Evolutionary conservation across 2,329 filamentous ascomycete genomes (phyloP).

Genomic region (Fusarium scirpi): DNA sequence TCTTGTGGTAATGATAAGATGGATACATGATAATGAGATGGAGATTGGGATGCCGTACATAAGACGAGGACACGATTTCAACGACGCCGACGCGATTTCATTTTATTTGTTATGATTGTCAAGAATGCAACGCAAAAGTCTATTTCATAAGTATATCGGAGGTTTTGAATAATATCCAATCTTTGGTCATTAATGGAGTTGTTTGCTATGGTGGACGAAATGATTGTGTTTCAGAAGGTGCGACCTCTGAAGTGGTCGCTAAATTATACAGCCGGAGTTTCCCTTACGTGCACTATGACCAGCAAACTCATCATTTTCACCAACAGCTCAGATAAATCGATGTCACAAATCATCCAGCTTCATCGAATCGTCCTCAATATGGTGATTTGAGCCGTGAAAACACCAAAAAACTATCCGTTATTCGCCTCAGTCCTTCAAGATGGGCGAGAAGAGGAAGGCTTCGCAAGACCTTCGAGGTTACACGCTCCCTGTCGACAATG

Average conservation of each 20-base stretch:
- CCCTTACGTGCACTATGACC: slow-evolving; percentile 2
- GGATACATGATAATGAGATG: neutral
- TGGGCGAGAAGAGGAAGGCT: slow-evolving; percentile 43
- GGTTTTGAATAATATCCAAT: neutral
- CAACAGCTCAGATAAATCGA: neutral
- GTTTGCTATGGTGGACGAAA: neutral
- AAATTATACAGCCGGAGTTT: slow-evolving; percentile 6
- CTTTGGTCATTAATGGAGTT: neutral
- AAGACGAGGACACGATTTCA: slow-evolving; percentile 50
- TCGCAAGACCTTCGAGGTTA: slow-evolving; percentile 22
- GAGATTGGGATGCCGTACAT: slow-evolving; percentile 37
- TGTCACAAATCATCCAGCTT: neutral
- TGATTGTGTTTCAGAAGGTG: neutral
- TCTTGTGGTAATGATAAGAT: slow-evolving; percentile 56
- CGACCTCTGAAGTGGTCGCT: slow-evolving; percentile 2
- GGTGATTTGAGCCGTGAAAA: neutral
- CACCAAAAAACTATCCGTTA: neutral
- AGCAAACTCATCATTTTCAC: slow-evolving; percentile 4
- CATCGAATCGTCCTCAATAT: neutral
- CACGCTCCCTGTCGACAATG: neutral
- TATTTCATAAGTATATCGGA: slow-evolving; percentile 5
- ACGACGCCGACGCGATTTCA: slow-evolving; percentile 44
- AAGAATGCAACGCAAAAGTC: slow-evolving; percentile 3
- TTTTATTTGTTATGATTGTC: slow-evolving; percentile 21
- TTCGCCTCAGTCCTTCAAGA: neutral